Conservation (phyloP, 2,329 filamentous ascomycete genomes). For the Chaetothyriales sp. region DNA sequence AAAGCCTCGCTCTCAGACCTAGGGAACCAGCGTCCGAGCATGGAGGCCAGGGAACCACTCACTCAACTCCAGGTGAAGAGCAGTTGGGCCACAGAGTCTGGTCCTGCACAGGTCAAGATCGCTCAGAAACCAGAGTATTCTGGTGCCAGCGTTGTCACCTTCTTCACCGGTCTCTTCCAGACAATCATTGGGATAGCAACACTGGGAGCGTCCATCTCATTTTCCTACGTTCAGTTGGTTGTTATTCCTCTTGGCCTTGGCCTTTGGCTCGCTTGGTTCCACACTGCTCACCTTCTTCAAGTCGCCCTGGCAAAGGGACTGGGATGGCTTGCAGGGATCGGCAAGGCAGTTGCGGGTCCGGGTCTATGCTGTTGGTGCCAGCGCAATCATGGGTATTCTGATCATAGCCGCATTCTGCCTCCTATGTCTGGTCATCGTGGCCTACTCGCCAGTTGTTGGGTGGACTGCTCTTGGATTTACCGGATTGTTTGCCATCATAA, state of each 20-base stretch:
- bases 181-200: conserved; percentile 16
- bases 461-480: conserved; percentile 17
- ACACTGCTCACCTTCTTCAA: conserved; percentile 18
- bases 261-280: conserved; percentile 14
- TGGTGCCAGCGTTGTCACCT: conserved; percentile 12
- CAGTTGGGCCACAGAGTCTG: conserved; percentile 8
- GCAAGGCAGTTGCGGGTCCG: conserved; percentile 13
- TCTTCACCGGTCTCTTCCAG: conserved; percentile 17
- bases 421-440: conserved; percentile 16
- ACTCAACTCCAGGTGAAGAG: not conserved
- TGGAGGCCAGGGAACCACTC: not conserved
- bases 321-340: conserved; percentile 14
- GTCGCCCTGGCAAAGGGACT: conserved; percentile 15
- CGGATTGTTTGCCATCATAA: conserved; percentile 13
- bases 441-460: conserved; percentile 14
- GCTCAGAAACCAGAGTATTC: conserved; percentile 13
- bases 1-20: not conserved
- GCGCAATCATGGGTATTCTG: conserved; percentile 13
- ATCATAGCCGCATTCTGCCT: conserved; percentile 16
- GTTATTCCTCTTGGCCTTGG: conserved; percentile 16
- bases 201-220: conserved; percentile 16
- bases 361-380: conserved; percentile 13
- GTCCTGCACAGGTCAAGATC: conserved; percentile 11
- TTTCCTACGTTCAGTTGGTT: conserved; percentile 19
- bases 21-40: not conserved